Base-by-base conservation (phyloP, 2,329 filamentous ascomycete species). In the Hypoxylon sp. region DNA sequence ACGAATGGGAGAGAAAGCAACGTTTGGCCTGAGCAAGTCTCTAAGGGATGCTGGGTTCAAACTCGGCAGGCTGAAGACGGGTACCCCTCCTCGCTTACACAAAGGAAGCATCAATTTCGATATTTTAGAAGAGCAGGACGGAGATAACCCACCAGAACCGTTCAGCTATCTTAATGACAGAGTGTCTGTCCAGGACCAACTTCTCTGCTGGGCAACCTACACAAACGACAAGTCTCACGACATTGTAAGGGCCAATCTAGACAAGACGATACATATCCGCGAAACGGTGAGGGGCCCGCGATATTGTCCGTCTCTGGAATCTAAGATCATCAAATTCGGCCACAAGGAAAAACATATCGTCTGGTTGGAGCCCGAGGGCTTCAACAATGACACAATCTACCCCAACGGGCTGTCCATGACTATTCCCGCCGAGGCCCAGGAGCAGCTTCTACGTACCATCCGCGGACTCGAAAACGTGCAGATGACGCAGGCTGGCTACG, bases 341-440 rank as follows among this genome's bases (percentile, higher is more conserved):
- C 87, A 96, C 70, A 96, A 94, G 78, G 83, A 90, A 19, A 86
- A 86, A 5, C 96, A 99, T 75, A 93, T 97, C 71, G 91, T 99
- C 60, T 99, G 96, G 96, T 88, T 99, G 13, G 96, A 99, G 79
- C 96, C 95, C 0, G 96, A 99, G 84, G 96, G 96, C 2, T 97
- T 98, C 75, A 88, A 94, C 70, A 97, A 89, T 77, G 89, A 97
- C 72, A 86, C 97, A 48, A 91, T 99, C 62, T 99, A 99, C 77
- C 96, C 96, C 0, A 99, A 99, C 76, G 96, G 96, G 0, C 90
- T 99, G 42, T 97, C 94, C 29, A 98, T 98, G 94, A 99, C 96
- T 0, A 90, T 99, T 2, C 96, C 96, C 0, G 91, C 90, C 0
- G 93, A 95, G 63, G 94, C 92, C 0, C 96, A 99, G 79, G 91